Conservation (phyloP, 768 basidiomycete species). For the Hericium rajendrae region DNA sequence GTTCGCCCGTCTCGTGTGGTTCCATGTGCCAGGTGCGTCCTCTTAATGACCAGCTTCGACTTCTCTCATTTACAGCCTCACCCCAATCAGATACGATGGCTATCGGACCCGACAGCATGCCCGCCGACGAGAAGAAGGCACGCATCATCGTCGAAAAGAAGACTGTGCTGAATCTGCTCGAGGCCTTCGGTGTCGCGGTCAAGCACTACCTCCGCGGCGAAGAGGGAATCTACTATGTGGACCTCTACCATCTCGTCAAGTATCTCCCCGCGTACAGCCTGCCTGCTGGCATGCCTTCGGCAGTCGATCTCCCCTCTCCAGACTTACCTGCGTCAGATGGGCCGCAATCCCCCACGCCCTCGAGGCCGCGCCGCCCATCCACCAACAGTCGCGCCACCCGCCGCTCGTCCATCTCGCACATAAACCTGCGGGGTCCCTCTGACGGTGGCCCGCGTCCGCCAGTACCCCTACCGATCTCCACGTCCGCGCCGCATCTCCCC, state of each 20-base stretch:
- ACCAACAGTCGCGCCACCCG: background rate
- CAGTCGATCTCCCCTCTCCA: constrained; percentile 18
- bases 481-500: constrained; percentile 5
- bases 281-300: constrained; percentile 39
- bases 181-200: constrained; percentile 54
- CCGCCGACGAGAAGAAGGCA: constrained; percentile 29
- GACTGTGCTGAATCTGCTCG: constrained; percentile 55
- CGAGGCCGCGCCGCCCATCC: background rate
- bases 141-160: constrained; percentile 57
- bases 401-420: background rate
- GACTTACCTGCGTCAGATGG: background rate
- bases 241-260: constrained; percentile 62
- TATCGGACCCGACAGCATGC: constrained; percentile 8
- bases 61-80: background rate
- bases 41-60: background rate
- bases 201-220: constrained; percentile 45
- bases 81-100: constrained; percentile 19
- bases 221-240: constrained; percentile 26
- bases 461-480: background rate
- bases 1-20: constrained; percentile 55
- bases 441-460: background rate
- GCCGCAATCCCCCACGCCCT: background rate
- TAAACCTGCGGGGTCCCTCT: background rate
- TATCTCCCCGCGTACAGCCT: constrained; percentile 59
- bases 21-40: constrained; percentile 49